Percentiles rank a stretch among this genome's conserved stretches.
Evolutionary conservation across 345 rosid species (phyloP).

Genomic region (Brassica napus): Da-Ae NC_063445.1:5348501-5349000

Average conservation of each 20-base stretch:
- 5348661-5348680: not conserved
- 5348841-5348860: not conserved
- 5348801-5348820: constrained; percentile 27
- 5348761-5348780: not conserved
- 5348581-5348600: too few species aligned
- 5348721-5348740: not conserved
- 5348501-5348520: not conserved
- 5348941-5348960: constrained; percentile 8
- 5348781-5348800: not conserved
- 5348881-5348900: not conserved
- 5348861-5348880: not conserved
- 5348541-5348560: too few species aligned
- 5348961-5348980: too few species aligned
- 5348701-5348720: not conserved
- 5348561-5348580: too few species aligned
- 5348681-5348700: constrained; percentile 21
- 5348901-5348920: not conserved
- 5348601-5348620: not conserved
- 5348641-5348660: constrained; percentile 2
- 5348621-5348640: not conserved
- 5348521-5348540: too few species aligned
- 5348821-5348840: not conserved
- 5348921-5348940: not conserved
- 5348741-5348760: constrained; percentile 21
- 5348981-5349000: not conserved